Evolutionary conservation across 2,329 filamentous ascomycete genomes (phyloP), one percentile per base, ranked within the genome.

Genomic region (Tympanopsis confertula): DNA sequence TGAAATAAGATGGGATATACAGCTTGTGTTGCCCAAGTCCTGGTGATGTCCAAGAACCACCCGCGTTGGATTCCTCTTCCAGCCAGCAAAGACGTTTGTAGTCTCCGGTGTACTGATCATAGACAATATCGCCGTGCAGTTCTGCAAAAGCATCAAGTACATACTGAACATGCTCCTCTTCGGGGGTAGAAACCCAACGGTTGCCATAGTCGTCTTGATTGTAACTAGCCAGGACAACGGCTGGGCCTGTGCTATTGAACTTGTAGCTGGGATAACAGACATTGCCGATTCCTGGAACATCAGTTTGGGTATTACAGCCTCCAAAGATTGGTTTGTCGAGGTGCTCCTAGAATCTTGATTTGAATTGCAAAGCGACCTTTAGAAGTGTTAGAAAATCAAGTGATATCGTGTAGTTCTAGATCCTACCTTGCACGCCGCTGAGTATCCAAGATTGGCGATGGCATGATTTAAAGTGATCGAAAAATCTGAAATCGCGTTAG

Each of bases 251-350:
- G 29, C 66, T 66, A 58, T 82, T 83, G 52, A 83, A 61, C 43
- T 74, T 63, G 59, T 82, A 82, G 4, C 70, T 69, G 0, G 79
- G 79, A 53, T 82, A 84, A 63, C 77, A 82, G 42, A 81, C 64
- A 35, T 56, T 65, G 18, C 74, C 72, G 39, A 82, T 66, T 19
- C 73, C 71, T 0, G 74, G 65, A 39, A 81, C 78, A 44, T 81
- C 70, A 2, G 65, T 69, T 1, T 45, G 44, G 3, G 65, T 65
- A 35, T 68, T 71, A 49, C 78, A 83, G 5, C 77, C 74, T 12
- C 81, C 80, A 41, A 71, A 63, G 51, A 85, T 84, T 4, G 68
- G 66, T 35, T 61, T 61, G 20, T 57, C 51, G 36, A 56, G 57
- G 40, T 66, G 61, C 48, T 73, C 68, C 69, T 68, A 74, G 59